Evolutionary conservation across 2,329 filamentous ascomycete species (phyloP), one percentile per base, ranked within the genome.

Genomic region (Trichoderma arundinaceum): DNA sequence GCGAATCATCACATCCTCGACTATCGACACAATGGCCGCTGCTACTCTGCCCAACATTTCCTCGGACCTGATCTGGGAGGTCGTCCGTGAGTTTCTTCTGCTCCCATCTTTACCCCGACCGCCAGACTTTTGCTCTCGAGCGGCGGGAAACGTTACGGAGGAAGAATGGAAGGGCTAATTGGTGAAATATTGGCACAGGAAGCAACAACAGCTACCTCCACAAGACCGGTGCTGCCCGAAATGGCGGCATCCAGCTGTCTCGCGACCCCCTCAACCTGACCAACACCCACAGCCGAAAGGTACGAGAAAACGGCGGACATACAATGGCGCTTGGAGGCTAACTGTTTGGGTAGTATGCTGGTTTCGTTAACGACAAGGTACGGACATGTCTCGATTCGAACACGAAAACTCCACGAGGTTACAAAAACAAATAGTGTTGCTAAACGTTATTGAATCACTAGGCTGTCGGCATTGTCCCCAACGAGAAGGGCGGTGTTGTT

Each of bases 291-390:
- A 89, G 87, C 75, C 91, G 92, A 84, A 98, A 96, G 90, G 92
- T 95, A 82, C 71, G 70, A 22, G 19, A 41, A 13, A 19, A 22
- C 35, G 52, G 41, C 6, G 38, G 19, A 3, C 17, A 62, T 12
- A 22, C 9, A 17, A 51, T 17, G 2, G 5, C 43, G 62, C 9
- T 28, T 57, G 57, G n/a, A 13, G 39, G 66, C 79, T 84, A 76
- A 84, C 72, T 65, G 35, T 43, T 57, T 51, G 64, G 64, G 70
- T 78, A 96, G 92, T 88, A 97, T 82, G 92, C 92, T 76, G 95
- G 95, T 77, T 96, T 93, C 82, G 88, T 92, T 82, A 97, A 96
- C 86, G 87, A 90, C 80, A 95, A 97, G 91, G 92, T 95, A 90
- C 73, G 66, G n/a, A 53, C 9, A 33, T 32, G 41, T 32, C 38